Evolutionary conservation across 1,284 basidiomycete genomes (phyloP), one percentile per base, ranked within the genome.

Genomic region (Sanghuangporus sanghuang): DNA sequence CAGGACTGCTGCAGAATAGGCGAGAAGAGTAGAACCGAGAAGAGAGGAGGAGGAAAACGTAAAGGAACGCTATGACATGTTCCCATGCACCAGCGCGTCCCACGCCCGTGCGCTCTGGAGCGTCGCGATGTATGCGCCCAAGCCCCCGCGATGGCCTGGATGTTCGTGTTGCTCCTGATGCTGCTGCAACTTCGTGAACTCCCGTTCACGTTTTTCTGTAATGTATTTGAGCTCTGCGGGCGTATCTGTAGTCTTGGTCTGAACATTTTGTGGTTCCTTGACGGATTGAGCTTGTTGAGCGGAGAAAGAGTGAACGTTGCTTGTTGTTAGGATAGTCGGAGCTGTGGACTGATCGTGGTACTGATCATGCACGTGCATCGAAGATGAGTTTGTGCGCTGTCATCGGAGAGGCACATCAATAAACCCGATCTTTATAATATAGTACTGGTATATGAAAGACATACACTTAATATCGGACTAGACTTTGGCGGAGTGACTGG

Each of bases 31-130:
- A 16, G 16, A 46, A 4, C 16, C 44, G 7, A 2, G 21, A 16
- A n/a, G 12, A 18, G 7, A n/a, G 6, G 44, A n/a, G 44, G 16
- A 18, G 44, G 21, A n/a, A 16, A 18, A 18, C 44, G 16, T 46
- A 3, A 18, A 9, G 7, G 0, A 14, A n/a, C 16, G n/a, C 57
- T 48, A 68, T 32, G 60, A 64, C 58, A 66, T 69, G 38, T 68
- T 69, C 14, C 70, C 70, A 40, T 71, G 81, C 40, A 82, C 80
- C 59, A 82, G 69, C 2, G 80, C 80, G 64, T 82, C 81, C 80
- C 80, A 82, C 11, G 80, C 79, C 57, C 79, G 79, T 71, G 81
- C 80, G 27, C 75, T 73, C 67, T 80, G 76, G 59, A 82, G 68
- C 32, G 79, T 78, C 71, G 79, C 72, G 64, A 82, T 67, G 62